Conservation (phyloP, 169 alveolate species). For the Plasmodium sp. region DNA sequence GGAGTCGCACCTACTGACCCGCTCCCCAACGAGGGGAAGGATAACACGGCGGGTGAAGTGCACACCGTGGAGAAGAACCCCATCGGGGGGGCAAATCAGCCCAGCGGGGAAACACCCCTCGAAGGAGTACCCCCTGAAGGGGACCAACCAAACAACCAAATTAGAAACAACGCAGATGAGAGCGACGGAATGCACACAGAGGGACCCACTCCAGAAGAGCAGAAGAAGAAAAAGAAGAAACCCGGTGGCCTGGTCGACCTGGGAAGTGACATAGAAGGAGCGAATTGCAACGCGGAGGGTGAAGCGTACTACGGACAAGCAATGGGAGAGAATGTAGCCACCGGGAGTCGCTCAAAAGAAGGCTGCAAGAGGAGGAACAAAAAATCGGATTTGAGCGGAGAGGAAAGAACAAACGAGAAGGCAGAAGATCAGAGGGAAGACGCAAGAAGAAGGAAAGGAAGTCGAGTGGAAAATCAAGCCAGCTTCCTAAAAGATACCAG, state of each 20-base stretch:
- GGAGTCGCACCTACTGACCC: neutral
- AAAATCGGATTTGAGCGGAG: neutral
- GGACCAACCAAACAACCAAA: neutral
- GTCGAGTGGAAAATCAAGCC: neutral
- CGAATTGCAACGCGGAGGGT: neutral
- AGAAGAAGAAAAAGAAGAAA: neutral
- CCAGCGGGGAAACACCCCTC: neutral
- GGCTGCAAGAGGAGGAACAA: neutral
- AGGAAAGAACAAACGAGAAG: neutral
- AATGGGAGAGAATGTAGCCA: neutral
- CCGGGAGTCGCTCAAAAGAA: neutral
- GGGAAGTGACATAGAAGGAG: neutral
- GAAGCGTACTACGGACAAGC: neutral
- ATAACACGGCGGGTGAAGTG: too few relatives aligned
- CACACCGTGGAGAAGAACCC: neutral
- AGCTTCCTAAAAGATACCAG: constrained; percentile 41
- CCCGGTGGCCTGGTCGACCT: neutral
- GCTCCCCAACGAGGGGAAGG: neutral
- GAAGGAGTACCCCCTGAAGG: neutral
- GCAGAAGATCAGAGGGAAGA: neutral
- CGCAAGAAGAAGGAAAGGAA: neutral
- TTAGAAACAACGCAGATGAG: neutral
- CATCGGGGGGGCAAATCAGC: neutral
- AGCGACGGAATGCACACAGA: neutral
- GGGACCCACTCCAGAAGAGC: neutral